Evolutionary conservation across 2,329 filamentous ascomycete species (phyloP).

Genomic region (Trichoderma asperellum): DNA sequence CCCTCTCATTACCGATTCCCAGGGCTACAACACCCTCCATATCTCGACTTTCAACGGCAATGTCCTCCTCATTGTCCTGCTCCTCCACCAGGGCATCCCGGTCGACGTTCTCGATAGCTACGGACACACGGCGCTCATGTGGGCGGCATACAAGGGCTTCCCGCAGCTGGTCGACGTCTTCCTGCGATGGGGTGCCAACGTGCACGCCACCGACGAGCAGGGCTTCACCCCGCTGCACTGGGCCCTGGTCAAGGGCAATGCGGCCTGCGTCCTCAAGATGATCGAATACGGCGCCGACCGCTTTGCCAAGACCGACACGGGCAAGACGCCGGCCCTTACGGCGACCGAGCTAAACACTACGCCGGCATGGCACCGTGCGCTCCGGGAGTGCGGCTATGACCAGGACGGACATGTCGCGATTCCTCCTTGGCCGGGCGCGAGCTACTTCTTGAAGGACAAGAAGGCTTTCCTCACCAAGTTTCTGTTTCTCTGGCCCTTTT

Average conservation of each 20-base stretch:
- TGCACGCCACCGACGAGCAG: conserved; percentile 86
- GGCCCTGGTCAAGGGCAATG: conserved; percentile 91
- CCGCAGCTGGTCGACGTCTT: conserved; percentile 91
- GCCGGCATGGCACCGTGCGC: conserved; percentile 78
- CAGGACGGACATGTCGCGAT: conserved; percentile 72
- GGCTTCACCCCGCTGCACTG: conserved; percentile 95
- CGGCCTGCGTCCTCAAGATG: conserved; percentile 87
- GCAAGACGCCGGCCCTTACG: conserved; percentile 86
- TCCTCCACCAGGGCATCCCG: conserved; percentile 93
- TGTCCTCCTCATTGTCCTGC: conserved; percentile 81
- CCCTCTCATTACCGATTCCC: conserved; percentile 86
- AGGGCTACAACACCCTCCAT: conserved; percentile 97
- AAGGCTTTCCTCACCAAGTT: conserved; percentile 79
- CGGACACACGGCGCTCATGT: conserved; percentile 95
- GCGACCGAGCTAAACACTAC: conserved; percentile 89
- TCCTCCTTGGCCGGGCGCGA: conserved; percentile 72
- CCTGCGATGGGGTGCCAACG: conserved; percentile 91
- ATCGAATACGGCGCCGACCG: conserved; percentile 95
- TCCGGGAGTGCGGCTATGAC: conserved; percentile 83
- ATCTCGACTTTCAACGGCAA: conserved; percentile 98
- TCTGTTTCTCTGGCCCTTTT: conserved; percentile 86
- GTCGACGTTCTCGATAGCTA: conserved; percentile 89
- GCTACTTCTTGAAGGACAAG: conserved; percentile 75
- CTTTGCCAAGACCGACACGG: conserved; percentile 84
- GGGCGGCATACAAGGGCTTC: conserved; percentile 97